Evolutionary conservation across 805 yeast species (phyloP).

Genomic region (Sporopachydermia quercuum): DNA sequence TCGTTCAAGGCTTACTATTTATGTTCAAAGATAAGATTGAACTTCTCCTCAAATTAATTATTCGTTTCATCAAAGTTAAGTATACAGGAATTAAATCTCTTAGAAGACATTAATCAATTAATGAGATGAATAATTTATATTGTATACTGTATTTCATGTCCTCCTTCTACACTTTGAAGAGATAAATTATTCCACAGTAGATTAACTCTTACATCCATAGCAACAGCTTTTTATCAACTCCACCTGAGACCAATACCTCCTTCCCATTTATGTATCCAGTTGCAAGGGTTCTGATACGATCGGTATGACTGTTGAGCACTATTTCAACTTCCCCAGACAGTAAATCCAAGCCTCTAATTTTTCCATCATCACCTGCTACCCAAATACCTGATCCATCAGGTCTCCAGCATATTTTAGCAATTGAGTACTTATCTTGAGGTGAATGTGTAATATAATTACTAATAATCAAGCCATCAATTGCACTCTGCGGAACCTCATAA

Average conservation of each 20-base stretch:
- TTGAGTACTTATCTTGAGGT: slow-evolving; percentile 57
- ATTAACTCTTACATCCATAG: slow-evolving; percentile 17
- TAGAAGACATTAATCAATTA: too few species aligned
- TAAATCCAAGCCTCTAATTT: slow-evolving; percentile 43
- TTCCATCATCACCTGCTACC: slow-evolving; percentile 60
- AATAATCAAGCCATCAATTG: slow-evolving; percentile 21
- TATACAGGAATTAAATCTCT: too few species aligned
- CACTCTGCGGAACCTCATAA: slow-evolving; percentile 6
- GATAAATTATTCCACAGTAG: too few species aligned
- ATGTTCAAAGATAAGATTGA: slow-evolving; percentile 61
- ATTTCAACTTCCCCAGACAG: slow-evolving; percentile 21
- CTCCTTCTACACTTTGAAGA: too few species aligned
- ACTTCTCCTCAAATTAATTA: slow-evolving; percentile 10
- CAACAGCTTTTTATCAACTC: slow-evolving; percentile 26
- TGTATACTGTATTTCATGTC: too few species aligned
- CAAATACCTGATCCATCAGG: slow-evolving; percentile 36
- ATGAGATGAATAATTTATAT: too few species aligned
- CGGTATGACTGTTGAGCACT: slow-evolving; percentile 23
- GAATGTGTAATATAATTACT: slow-evolving; percentile 34
- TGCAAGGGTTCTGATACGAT: slow-evolving; percentile 33
- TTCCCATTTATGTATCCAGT: slow-evolving; percentile 15
- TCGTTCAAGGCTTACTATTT: slow-evolving; percentile 74
- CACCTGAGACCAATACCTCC: slow-evolving; percentile 33
- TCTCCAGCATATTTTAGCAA: slow-evolving; percentile 33
- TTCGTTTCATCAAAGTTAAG: slow-evolving; percentile 10